phyloP scores from a whole-genome alignment of 2,329 filamentous ascomycete genomes.

The Onygena corvina region DNA sequence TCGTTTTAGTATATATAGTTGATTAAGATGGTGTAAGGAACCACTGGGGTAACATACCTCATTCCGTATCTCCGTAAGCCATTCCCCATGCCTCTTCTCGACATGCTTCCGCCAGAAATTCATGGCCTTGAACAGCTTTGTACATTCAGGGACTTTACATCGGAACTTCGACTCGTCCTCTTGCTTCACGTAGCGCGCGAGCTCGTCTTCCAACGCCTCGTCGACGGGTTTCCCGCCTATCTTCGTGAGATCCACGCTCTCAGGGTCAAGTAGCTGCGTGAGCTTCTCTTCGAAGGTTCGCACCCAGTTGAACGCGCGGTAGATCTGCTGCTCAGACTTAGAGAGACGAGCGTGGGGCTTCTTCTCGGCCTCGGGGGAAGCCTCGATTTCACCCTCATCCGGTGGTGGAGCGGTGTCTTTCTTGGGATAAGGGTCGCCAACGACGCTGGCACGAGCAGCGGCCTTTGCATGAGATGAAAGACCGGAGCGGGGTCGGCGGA shows the following conservation, averaged over 20 bases:
- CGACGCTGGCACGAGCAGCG: slow-evolving; percentile 72
- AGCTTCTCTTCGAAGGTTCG: slow-evolving; percentile 98
- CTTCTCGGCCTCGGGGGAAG: slow-evolving; percentile 54
- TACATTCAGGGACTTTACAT: slow-evolving; percentile 91
- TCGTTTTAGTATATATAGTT: neutral
- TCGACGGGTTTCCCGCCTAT: slow-evolving; percentile 78
- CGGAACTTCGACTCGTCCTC: slow-evolving; percentile 96
- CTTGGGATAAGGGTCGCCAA: slow-evolving; percentile 73
- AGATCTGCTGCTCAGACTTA: slow-evolving; percentile 82
- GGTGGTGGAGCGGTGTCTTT: slow-evolving; percentile 40
- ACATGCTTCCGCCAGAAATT: slow-evolving; percentile 97
- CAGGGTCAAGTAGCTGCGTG: slow-evolving; percentile 80
- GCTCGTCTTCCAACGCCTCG: slow-evolving; percentile 75
- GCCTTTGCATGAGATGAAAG: slow-evolving; percentile 71
- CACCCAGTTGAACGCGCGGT: slow-evolving; percentile 96
- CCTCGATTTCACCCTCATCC: slow-evolving; percentile 50
- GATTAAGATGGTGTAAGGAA: neutral
- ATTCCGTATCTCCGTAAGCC: slow-evolving; percentile 64
- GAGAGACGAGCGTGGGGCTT: slow-evolving; percentile 60
- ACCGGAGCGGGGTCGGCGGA: slow-evolving; percentile 77
- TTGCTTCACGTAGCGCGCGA: slow-evolving; percentile 82
- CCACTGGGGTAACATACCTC: slow-evolving; percentile 51
- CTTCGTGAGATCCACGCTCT: slow-evolving; percentile 75
- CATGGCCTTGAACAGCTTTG: slow-evolving; percentile 93
- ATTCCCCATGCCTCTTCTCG: slow-evolving; percentile 87